phyloP scores from a whole-genome alignment of 192 early-diverging fungal genomes.

The Paraglomus brasilianum region DNA sequence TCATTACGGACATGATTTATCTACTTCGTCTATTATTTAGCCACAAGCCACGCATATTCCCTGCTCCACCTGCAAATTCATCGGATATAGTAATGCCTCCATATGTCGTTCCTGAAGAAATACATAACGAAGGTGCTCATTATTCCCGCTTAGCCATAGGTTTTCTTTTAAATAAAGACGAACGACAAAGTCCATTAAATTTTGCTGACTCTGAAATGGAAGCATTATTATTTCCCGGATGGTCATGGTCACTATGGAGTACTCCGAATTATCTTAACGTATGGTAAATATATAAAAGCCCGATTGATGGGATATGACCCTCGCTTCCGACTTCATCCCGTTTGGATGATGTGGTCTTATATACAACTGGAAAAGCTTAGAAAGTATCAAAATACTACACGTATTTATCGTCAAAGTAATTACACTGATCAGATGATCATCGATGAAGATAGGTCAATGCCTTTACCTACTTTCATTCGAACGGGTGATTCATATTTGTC shows the following conservation, averaged over 20 bases:
- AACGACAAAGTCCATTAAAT: background rate
- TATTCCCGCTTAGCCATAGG: constrained; percentile 4
- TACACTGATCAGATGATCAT: background rate
- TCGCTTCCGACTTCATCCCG: background rate
- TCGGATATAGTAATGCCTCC: constrained; percentile 9
- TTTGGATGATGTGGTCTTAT: background rate
- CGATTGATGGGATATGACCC: background rate
- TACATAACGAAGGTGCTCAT: constrained; percentile 18
- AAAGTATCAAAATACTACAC: constrained; percentile 11
- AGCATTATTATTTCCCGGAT: background rate
- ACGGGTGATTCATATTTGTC: constrained; percentile 14
- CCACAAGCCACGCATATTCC: background rate
- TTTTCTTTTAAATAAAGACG: background rate
- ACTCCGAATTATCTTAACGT: background rate
- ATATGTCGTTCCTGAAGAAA: background rate
- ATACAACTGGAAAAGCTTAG: constrained; percentile 10
- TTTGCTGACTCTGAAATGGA: background rate
- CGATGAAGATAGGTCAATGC: background rate
- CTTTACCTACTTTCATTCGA: background rate
- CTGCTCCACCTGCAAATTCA: background rate
- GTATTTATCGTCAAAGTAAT: background rate
- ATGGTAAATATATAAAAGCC: constrained; percentile 13
- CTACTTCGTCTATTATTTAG: no score
- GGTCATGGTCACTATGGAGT: background rate
- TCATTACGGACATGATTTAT: no score